Evolutionary conservation across 1,139 yeast genomes (phyloP), one percentile per base, ranked within the genome.

Genomic region (Geotrichum cucujoidarum): DNA sequence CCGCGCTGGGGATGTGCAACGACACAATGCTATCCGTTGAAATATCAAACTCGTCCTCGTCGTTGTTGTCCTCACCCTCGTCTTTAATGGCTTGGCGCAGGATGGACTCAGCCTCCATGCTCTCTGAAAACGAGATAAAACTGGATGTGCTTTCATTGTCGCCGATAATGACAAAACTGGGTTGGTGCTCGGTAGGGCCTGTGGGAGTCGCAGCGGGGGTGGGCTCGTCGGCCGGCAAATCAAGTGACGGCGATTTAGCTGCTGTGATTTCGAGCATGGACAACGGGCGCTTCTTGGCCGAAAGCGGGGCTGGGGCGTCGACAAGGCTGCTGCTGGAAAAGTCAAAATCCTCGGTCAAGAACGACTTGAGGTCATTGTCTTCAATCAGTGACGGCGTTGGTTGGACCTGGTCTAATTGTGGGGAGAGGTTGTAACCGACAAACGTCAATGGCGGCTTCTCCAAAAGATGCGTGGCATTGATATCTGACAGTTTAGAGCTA

Each of bases 381-480:
- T 49, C 52, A 38, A 39, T 34, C n/a, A 49, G 32, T 5, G 49
- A 45, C 8, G 44, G 44, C 6, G 34, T 34, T 2, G 37, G 29
- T 4, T 25, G 11, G 11, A 48, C 32, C 17, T 35, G 32, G n/a
- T 31, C 43, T 11, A 45, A 24, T 11, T 37, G 41, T 17, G 49
- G 47, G 14, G 47, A 40, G 21, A 36, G 29, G 11, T 16, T n/a
- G 25, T 32, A 25, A 11, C 7, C 16, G 17, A 22, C 7, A 2
- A 41, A 35, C 5, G 39, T 11, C 16, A 24, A 13, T 22, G 11
- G 8, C 8, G 33, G 38, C 5, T 13, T 25, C 2, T 33, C 39
- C 4, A 33, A 25, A 17, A 30, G 16, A 25, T 32, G 6, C 30
- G n/a, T 22, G 14, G 11, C 34, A 8, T 10, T 32, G 7, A 16